A percentile compares a stretch with the other conserved stretches of the same genome.
Evolutionary conservation across 2,329 filamentous ascomycete genomes (phyloP).

Genomic region (Claviceps paspali): DNA sequence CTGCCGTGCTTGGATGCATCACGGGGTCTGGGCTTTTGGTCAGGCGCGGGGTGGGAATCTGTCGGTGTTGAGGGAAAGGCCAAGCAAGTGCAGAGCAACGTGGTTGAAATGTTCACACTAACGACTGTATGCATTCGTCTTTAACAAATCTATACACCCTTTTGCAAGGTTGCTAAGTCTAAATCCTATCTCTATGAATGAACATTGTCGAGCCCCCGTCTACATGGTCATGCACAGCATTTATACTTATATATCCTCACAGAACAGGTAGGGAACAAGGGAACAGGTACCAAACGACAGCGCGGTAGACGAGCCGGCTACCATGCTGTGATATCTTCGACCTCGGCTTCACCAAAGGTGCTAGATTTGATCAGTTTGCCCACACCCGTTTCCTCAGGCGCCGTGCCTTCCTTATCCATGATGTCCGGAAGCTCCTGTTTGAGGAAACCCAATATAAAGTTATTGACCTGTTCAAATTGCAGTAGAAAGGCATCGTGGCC

Average conservation of each 20-base stretch:
- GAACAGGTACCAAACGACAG: background rate
- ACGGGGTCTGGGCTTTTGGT: no score
- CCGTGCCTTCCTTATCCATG: slow-evolving; percentile 49
- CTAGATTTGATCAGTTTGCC: slow-evolving; percentile 67
- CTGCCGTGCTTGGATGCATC: no score
- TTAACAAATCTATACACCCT: background rate
- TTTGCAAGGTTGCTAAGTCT: background rate
- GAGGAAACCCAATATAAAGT: slow-evolving; percentile 71
- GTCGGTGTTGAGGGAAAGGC: no score
- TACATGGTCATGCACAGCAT: background rate
- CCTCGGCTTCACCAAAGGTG: slow-evolving; percentile 89
- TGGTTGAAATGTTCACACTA: no score
- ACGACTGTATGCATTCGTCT: no score
- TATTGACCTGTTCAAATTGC: slow-evolving; percentile 95
- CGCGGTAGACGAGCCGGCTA: slow-evolving; percentile 26
- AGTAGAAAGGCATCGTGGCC: slow-evolving; percentile 93
- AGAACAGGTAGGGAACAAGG: background rate
- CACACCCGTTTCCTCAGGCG: slow-evolving; percentile 33
- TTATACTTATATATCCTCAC: background rate
- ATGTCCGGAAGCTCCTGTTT: slow-evolving; percentile 73
- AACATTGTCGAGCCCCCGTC: slow-evolving; percentile 1
- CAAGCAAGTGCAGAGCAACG: no score
- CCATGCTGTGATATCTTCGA: slow-evolving; percentile 93
- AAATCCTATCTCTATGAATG: background rate
- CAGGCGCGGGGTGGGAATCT: no score